phyloP scores from a whole-genome alignment of 163 green algal genomes.

The Chlamydomonas reinhardtii region DNA sequence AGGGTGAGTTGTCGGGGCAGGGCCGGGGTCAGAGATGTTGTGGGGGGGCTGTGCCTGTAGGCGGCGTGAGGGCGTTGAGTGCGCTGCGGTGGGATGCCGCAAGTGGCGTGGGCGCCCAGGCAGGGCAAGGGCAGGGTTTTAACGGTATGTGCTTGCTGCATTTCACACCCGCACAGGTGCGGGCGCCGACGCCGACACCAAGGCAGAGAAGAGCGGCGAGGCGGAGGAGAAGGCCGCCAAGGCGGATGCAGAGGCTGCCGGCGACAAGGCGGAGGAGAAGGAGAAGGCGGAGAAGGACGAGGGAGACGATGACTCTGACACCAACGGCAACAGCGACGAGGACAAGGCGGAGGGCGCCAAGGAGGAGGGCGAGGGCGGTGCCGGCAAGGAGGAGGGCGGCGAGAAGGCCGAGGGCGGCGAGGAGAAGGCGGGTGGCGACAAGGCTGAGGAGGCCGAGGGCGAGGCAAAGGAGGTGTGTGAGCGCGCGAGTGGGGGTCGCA shows the following conservation, averaged over 20 bases:
- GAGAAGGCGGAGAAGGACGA: constrained; percentile 38
- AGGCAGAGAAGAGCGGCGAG: background rate
- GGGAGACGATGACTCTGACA: constrained; percentile 20
- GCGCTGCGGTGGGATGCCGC: no score
- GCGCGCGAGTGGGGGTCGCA: background rate
- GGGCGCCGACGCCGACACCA: no score
- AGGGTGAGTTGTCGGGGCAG: background rate
- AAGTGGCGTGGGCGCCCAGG: no score
- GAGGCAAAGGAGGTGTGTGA: constrained; percentile 28
- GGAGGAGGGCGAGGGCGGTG: constrained; percentile 34
- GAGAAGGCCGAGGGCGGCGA: constrained; percentile 14
- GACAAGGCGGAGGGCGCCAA: background rate
- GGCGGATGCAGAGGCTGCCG: background rate
- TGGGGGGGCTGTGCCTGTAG: no score
- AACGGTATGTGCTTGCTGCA: background rate
- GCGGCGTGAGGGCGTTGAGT: no score
- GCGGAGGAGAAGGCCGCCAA: background rate
- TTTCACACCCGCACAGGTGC: no score
- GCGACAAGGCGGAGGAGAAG: background rate
- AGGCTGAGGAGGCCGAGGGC: constrained; percentile 59
- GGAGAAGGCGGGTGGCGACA: background rate
- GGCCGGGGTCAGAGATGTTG: no score
- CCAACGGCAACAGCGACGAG: constrained; percentile 1
- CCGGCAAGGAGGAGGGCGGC: constrained; percentile 52
- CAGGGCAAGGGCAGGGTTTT: background rate